These are phyloP conservation scores for Coniella lustricola DNA, from an alignment of 2,329 filamentous ascomycete genomes.

Conservation along the genomic window DNA sequence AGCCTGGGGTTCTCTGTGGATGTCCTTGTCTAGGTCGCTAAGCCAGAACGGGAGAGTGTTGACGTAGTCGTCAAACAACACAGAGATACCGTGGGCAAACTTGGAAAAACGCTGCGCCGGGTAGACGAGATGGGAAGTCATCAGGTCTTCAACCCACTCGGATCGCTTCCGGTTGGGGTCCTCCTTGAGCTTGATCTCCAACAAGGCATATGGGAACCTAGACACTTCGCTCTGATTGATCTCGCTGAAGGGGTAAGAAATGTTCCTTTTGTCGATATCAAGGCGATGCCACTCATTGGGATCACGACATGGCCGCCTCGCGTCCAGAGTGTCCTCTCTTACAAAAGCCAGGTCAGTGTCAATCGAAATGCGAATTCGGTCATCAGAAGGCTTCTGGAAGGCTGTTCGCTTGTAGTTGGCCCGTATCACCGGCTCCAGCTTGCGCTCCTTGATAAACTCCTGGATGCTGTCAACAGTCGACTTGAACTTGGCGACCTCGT, in stretches of 20 bases:
- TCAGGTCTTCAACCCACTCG: constrained; percentile 85
- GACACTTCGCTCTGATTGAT: constrained; percentile 88
- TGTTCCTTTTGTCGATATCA: constrained; percentile 76
- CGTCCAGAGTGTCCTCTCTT: constrained; percentile 67
- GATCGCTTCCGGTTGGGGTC: constrained; percentile 60
- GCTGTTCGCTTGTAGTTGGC: constrained; percentile 93
- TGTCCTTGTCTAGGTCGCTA: constrained; percentile 83
- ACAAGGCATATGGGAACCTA: constrained; percentile 80
- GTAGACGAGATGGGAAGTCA: constrained; percentile 87
- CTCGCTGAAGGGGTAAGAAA: constrained; percentile 80
- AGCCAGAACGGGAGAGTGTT: constrained; percentile 97
- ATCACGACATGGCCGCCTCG: constrained; percentile 79
- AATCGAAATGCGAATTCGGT: constrained; percentile 83
- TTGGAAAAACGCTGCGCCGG: constrained; percentile 89
- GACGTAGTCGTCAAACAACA: constrained; percentile 90
- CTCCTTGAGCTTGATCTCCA: constrained; percentile 86
- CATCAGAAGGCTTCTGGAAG: constrained; percentile 91
- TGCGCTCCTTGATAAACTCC: constrained; percentile 66
- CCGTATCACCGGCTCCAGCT: constrained; percentile 76
- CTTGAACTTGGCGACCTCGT: constrained; percentile 63
- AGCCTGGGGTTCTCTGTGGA: constrained; percentile 82
- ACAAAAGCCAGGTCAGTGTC: constrained; percentile 91
- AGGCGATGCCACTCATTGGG: constrained; percentile 83
- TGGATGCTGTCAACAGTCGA: constrained; percentile 71
- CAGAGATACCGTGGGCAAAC: constrained; percentile 88